These are phyloP conservation scores for Boletus reticuloceps DNA, from an alignment of 768 basidiomycete genomes.

Conservation along the genomic window DNA sequence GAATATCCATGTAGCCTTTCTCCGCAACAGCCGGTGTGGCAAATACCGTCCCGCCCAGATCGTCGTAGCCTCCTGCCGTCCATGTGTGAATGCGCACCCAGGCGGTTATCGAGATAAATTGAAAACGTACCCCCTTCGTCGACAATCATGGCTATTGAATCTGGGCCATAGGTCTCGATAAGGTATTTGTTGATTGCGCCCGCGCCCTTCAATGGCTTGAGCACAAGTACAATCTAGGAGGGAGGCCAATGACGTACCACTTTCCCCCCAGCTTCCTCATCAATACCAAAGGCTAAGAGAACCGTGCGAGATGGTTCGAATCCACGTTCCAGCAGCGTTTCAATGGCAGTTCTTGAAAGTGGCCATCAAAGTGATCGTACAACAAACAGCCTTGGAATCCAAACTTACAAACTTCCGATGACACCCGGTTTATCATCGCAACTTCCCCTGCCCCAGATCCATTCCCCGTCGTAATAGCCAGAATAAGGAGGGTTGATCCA, in stretches of 20 bases:
- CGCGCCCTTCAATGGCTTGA: conserved; percentile 38
- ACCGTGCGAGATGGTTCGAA: conserved; percentile 31
- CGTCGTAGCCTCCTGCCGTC: conserved; percentile 26
- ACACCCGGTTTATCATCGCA: conserved; percentile 43
- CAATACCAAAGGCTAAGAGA: conserved; percentile 41
- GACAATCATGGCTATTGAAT: conserved; percentile 52
- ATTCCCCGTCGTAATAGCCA: conserved; percentile 43
- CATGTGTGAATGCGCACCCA: neutral
- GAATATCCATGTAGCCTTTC: conserved; percentile 44
- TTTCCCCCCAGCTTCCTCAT: conserved; percentile 42
- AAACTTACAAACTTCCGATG: conserved; percentile 34
- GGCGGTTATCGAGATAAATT: neutral
- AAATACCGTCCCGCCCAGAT: conserved; percentile 30
- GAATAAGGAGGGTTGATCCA: conserved; percentile 53
- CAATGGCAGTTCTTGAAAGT: conserved; percentile 22
- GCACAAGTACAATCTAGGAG: neutral
- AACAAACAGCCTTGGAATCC: neutral
- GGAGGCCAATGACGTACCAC: conserved; percentile 28
- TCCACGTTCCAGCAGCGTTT: conserved; percentile 26
- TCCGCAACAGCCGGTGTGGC: conserved; percentile 35
- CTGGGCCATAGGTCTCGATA: conserved; percentile 43
- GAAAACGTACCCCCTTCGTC: conserved; percentile 51
- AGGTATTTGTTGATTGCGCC: conserved; percentile 38
- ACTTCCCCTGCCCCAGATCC: conserved; percentile 48
- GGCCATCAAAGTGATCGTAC: neutral